Base-by-base conservation (phyloP, 225 moss, liverwort and hornwort genomes). In the Sphagnum tenellum region DNA sequence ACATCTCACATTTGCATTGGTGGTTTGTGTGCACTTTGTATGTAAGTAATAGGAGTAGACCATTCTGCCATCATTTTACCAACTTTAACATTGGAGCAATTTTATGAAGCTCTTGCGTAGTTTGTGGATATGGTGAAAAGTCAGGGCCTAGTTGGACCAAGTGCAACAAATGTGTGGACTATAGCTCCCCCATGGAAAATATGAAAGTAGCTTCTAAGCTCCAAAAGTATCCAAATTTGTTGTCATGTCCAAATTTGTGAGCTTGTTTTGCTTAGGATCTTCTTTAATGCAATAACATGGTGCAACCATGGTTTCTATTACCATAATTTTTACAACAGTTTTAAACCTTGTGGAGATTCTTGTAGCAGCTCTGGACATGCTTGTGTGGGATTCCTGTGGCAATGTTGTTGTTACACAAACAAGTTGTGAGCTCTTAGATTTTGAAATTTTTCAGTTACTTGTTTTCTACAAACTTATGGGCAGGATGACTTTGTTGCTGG, bases 81-180 rank as follows among this genome's bases (percentile, higher is more conserved):
- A 67, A 80, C 80, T 52, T 79, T 75, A 7, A 82, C 82, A 49
- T 73, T 86, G 63, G 82, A 86, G 80, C 86, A 86, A 69, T 86
- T 83, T 67, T 82, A 86, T 55, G 86, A 86, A 71, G 79, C 79
- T 7, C 77, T 86, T 60, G 82, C 82, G 57, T 82, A 86, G 51
- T 82, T 86, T 73, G 86, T 86, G 13, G 86, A 86, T 70, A 86
- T 83, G 80, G 86, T 86, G 86, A 86, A 83, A 69, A 86, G 86
- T 71, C 82, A 83, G 75, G 82, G 86, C 71, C 64, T 71, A 12
- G 71, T 80, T 59, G 73, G 80, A 70, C 67, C 86, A 10, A 80
- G 76, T 62, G 86, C 83, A 74, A 80, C 80, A 72, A 86, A 86
- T 73, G 79, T 86, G 77, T 82, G 86, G 77, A 86, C 82, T 68